Evolutionary conservation across 176 grass and related monocot genomes (phyloP).

Genomic region (Triticum monococcum): DNA sequence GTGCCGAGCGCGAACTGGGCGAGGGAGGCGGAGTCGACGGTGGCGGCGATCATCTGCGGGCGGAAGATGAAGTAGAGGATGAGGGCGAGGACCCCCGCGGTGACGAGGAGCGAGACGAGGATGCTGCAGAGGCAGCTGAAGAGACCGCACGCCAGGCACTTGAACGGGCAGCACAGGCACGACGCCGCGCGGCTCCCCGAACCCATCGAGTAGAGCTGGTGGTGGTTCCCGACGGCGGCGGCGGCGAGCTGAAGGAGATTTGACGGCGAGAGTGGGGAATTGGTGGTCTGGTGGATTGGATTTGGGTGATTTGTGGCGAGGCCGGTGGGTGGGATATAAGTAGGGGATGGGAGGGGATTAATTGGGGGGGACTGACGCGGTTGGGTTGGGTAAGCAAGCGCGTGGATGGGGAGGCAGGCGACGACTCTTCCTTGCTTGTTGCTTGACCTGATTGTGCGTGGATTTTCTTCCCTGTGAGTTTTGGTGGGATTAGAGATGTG

Average conservation of each 20-base stretch:
- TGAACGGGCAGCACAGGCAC: conserved; percentile 60
- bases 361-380: neutral
- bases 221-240: too few species aligned
- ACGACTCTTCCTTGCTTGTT: too few species aligned
- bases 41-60: conserved; percentile 50
- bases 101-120: conserved; percentile 44
- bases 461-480: neutral
- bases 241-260: too few species aligned
- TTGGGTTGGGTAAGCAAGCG: neutral
- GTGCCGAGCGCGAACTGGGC: neutral
- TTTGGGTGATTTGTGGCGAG: neutral
- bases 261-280: neutral
- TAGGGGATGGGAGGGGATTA: neutral
- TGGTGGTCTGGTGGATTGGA: too few species aligned
- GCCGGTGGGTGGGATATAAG: neutral
- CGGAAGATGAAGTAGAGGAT: conserved; percentile 68
- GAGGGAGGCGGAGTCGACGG: conserved; percentile 60
- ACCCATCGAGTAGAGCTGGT: neutral
- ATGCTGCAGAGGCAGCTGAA: conserved; percentile 61
- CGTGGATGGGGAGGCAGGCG: neutral
- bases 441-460: neutral
- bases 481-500: neutral
- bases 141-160: conserved; percentile 49
- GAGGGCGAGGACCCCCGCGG: conserved; percentile 33
- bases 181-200: conserved; percentile 38